Conservation (phyloP, 78 protist species). For the Planoprotostelium fungivorum region DNA sequence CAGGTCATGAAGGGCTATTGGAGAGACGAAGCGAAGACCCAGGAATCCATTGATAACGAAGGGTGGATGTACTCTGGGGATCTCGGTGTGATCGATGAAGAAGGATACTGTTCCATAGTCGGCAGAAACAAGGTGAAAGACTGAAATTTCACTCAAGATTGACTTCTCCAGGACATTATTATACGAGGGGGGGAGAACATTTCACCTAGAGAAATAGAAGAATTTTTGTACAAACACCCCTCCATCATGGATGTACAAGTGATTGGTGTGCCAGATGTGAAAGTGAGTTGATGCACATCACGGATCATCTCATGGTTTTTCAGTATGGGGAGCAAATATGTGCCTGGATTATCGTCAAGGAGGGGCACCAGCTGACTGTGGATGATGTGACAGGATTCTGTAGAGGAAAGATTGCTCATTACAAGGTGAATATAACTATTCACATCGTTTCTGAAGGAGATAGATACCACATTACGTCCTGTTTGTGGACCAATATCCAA, state of each 20-base stretch:
- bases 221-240: not conserved
- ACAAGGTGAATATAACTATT: not conserved
- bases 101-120: slow-evolving; percentile 64
- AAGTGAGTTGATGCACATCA: not conserved
- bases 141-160: not conserved
- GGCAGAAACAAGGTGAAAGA: slow-evolving; percentile 77
- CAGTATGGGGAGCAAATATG: not conserved
- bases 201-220: not conserved
- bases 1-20: slow-evolving; percentile 30
- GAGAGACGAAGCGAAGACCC: slow-evolving; percentile 41
- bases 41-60: slow-evolving; percentile 65
- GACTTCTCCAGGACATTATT: not conserved
- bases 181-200: not conserved
- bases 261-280: not conserved
- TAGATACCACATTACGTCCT: not conserved
- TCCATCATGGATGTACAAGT: not conserved
- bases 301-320: not conserved
- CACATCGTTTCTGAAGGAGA: not conserved
- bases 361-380: not conserved
- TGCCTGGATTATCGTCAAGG: not conserved
- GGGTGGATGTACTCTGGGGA: slow-evolving; percentile 89
- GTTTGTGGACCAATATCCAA: not conserved
- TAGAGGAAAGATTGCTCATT: not conserved
- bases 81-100: slow-evolving; percentile 56
- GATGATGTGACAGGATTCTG: not conserved